phyloP scores from a whole-genome alignment of 805 yeast species.

The Pichia insulana region DNA sequence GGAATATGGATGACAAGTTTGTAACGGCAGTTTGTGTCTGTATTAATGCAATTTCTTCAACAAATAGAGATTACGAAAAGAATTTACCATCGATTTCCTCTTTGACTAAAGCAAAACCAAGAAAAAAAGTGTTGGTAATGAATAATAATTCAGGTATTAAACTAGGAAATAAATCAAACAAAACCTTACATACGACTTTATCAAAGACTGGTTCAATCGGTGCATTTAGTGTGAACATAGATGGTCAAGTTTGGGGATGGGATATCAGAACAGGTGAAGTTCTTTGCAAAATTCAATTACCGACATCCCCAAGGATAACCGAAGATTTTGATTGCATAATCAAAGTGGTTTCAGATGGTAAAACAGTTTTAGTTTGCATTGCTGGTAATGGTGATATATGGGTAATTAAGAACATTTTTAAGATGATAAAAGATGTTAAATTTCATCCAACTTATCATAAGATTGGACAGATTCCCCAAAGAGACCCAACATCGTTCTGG shows the following conservation, averaged over 20 bases:
- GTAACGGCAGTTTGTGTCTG: constrained; percentile 9
- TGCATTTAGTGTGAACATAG: constrained; percentile 25
- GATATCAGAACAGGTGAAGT: constrained; percentile 20
- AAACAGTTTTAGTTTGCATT: constrained; percentile 18
- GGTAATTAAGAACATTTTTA: constrained; percentile 16
- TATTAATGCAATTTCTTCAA: constrained; percentile 3
- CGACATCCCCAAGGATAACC: neutral
- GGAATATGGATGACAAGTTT: constrained; percentile 6
- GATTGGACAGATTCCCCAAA: constrained; percentile 6
- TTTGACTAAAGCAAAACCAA: neutral
- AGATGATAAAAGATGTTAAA: constrained; percentile 6
- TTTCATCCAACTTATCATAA: constrained; percentile 4
- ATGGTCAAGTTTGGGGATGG: constrained; percentile 26
- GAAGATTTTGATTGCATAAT: constrained; percentile 6
- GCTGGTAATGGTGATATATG: constrained; percentile 20
- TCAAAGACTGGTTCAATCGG: constrained; percentile 23
- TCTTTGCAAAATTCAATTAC: neutral
- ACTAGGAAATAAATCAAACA: neutral
- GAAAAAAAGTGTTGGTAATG: neutral
- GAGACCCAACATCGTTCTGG: neutral
- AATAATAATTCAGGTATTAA: neutral
- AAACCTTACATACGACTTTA: constrained; percentile 13
- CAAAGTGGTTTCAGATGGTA: constrained; percentile 24
- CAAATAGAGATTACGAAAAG: neutral
- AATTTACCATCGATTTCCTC: neutral